phyloP scores from a whole-genome alignment of 2,329 filamentous ascomycete species.

The Penicillium janthinellum region DNA sequence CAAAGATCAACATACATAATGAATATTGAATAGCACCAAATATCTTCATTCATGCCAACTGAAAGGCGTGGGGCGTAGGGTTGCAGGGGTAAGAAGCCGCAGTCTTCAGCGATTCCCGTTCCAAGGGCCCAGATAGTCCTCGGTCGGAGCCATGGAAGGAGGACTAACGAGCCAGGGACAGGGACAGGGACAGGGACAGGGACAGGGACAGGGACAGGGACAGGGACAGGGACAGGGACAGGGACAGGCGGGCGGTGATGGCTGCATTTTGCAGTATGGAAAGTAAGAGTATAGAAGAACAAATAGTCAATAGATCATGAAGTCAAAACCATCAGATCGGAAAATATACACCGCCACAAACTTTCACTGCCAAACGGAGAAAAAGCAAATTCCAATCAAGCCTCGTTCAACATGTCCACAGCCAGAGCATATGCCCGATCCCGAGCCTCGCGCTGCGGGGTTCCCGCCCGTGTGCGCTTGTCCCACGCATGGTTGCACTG shows the following conservation, averaged over 20 bases:
- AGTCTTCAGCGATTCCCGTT: constrained; percentile 9
- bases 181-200: neutral
- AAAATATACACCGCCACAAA: neutral
- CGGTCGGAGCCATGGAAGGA: constrained; percentile 11
- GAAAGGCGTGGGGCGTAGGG: constrained; percentile 32
- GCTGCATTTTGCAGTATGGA: neutral
- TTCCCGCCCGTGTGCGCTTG: constrained; percentile 34
- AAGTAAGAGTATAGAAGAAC: neutral
- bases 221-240: neutral
- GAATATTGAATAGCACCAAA: neutral
- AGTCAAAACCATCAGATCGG: neutral
- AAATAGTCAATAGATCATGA: neutral
- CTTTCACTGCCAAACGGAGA: neutral
- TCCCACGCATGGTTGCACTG: constrained; percentile 45
- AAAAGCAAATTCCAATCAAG: neutral
- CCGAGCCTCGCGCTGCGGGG: constrained; percentile 31
- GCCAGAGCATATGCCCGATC: constrained; percentile 40
- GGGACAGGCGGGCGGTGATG: neutral
- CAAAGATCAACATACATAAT: neutral
- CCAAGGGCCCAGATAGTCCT: constrained; percentile 1
- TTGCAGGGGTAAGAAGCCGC: neutral
- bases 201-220: constrained; percentile 1
- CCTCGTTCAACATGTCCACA: constrained; percentile 32
- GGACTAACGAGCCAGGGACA: constrained; percentile 20
- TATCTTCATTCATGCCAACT: neutral